These are phyloP conservation scores for Penicillium antarcticum DNA, from an alignment of 495 filamentous ascomycete species.

Conservation along the genomic window DNA sequence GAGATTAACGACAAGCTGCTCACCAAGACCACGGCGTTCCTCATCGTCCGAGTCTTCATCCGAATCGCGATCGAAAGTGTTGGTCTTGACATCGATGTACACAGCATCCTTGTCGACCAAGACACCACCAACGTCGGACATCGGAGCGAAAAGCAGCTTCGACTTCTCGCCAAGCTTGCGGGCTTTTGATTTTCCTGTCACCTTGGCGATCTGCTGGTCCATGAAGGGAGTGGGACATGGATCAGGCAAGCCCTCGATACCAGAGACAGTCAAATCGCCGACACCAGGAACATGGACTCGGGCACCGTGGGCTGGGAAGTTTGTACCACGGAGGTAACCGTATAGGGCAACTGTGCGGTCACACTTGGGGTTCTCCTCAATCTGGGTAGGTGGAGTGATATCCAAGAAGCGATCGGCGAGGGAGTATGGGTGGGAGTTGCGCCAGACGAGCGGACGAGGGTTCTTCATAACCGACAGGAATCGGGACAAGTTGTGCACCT, in stretches of 20 bases:
- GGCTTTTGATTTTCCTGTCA: constrained; percentile 71
- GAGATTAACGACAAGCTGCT: constrained; percentile 86
- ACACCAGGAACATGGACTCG: constrained; percentile 90
- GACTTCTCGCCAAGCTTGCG: constrained; percentile 89
- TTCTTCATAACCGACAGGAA: constrained; percentile 99
- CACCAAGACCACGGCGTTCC: constrained; percentile 75
- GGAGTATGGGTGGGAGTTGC: constrained; percentile 91
- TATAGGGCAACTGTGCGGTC: constrained; percentile 89
- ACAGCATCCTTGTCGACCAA: constrained; percentile 78
- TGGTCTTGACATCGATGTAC: constrained; percentile 71
- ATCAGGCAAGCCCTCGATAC: constrained; percentile 84
- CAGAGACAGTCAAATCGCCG: constrained; percentile 83
- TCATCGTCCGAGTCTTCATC: constrained; percentile 49
- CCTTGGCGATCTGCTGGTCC: constrained; percentile 79
- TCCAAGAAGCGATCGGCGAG: constrained; percentile 92
- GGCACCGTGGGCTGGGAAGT: constrained; percentile 83
- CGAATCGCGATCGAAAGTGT: constrained; percentile 70
- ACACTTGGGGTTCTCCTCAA: constrained; percentile 83
- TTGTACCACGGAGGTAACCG: constrained; percentile 93
- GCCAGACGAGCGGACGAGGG: constrained; percentile 91
- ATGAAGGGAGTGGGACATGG: constrained; percentile 92
- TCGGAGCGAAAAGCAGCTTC: constrained; percentile 91
- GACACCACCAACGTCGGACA: constrained; percentile 95
- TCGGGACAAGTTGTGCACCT: constrained; percentile 90
- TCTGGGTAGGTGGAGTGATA: constrained; percentile 83